phyloP scores from a whole-genome alignment of 306 rosid species.

The Betula pendula region DNA sequence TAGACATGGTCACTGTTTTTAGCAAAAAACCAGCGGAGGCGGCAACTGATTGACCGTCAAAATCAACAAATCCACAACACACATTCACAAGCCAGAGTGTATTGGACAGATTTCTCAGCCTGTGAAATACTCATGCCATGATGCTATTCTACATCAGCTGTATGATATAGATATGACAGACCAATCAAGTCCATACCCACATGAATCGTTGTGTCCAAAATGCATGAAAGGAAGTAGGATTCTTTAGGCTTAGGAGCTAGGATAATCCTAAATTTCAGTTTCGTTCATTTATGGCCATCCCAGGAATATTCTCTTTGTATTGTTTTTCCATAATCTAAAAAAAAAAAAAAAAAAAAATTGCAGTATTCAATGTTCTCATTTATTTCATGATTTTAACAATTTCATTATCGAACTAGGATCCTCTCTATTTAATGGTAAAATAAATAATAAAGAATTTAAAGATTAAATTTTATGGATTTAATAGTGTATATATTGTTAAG shows the following conservation, averaged over 20 bases:
- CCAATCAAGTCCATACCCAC: background rate
- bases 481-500: too few species aligned
- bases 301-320: too few species aligned
- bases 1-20: conserved; percentile 41
- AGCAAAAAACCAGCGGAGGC: background rate
- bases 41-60: background rate
- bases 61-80: background rate
- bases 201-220: background rate
- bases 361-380: too few species aligned
- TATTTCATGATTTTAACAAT: too few species aligned
- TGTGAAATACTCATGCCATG: background rate
- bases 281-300: too few species aligned
- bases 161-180: background rate
- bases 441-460: too few species aligned
- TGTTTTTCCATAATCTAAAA: background rate
- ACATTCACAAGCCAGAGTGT: background rate
- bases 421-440: too few species aligned
- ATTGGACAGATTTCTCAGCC: background rate
- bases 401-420: too few species aligned
- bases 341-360: too few species aligned
- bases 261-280: too few species aligned
- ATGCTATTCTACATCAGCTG: background rate
- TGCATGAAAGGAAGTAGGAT: background rate
- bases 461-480: too few species aligned
- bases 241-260: too few species aligned